These are phyloP conservation scores for Boletus barrowsii DNA, from an alignment of 768 basidiomycete genomes.

Conservation along the genomic window DNA sequence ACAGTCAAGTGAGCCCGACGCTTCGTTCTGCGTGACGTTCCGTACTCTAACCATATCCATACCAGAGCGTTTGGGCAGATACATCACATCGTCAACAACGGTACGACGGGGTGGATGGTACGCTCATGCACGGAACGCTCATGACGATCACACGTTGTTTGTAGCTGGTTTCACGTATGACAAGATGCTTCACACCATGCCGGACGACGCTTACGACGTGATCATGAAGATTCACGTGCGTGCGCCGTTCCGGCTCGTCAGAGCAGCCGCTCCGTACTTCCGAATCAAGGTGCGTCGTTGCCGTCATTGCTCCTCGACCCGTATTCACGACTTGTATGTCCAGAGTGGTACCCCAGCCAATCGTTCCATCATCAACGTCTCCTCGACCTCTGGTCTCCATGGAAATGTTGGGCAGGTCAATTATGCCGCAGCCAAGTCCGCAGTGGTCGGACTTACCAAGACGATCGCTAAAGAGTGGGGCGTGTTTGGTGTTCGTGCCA, in stretches of 20 bases:
- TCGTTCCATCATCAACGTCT: conserved; percentile 78
- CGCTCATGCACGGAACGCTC: not conserved
- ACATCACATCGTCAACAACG: conserved; percentile 86
- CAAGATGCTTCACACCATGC: conserved; percentile 85
- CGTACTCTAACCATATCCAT: too few species aligned
- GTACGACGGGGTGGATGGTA: conserved; percentile 27
- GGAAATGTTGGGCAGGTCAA: conserved; percentile 86
- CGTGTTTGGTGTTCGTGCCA: conserved; percentile 74
- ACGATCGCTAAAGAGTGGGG: conserved; percentile 91
- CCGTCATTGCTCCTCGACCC: not conserved
- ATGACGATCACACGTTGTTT: not conserved
- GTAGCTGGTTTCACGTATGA: conserved; percentile 76
- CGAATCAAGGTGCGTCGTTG: conserved; percentile 56
- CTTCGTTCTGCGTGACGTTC: not conserved
- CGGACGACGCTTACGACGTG: conserved; percentile 78
- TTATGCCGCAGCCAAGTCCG: conserved; percentile 78
- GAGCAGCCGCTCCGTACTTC: conserved; percentile 83
- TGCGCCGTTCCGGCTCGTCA: conserved; percentile 81
- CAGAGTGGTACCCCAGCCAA: conserved; percentile 59
- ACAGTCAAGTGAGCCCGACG: conserved; percentile 64
- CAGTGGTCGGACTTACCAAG: conserved; percentile 77
- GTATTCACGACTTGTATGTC: not conserved
- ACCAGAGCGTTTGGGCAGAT: conserved; percentile 76
- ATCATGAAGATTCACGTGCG: conserved; percentile 84
- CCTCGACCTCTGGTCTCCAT: conserved; percentile 78